These are phyloP conservation scores for Neocallimastix lanati DNA, from an alignment of 192 early-diverging fungal genomes.

Conservation along the genomic window DNA sequence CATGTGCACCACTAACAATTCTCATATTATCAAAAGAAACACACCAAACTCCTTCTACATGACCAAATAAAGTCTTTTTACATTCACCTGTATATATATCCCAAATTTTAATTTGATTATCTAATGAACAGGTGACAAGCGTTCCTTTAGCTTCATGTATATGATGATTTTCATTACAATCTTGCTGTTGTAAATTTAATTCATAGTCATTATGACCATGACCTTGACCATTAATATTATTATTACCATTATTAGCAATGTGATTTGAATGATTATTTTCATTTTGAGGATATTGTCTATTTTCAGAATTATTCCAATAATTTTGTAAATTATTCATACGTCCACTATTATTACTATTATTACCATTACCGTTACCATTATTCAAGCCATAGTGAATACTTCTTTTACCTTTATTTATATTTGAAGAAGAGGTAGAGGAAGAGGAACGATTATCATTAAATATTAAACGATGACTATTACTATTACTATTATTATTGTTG, in stretches of 20 bases:
- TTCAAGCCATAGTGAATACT: no score
- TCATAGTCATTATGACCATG: no score
- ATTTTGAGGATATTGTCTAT: no score
- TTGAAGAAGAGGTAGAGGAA: neutral
- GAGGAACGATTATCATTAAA: neutral
- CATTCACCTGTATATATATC: constrained; percentile 60
- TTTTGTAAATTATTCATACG: no score
- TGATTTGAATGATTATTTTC: no score
- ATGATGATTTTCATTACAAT: constrained; percentile 26
- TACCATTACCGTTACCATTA: no score
- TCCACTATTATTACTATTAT: no score
- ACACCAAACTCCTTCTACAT: constrained; percentile 62
- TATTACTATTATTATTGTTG: neutral
- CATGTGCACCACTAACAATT: constrained; percentile 45
- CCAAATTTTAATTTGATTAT: constrained; percentile 85
- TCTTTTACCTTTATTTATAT: no score
- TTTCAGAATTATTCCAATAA: no score
- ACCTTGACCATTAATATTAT: no score
- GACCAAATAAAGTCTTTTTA: constrained; percentile 58
- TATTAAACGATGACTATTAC: neutral
- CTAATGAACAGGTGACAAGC: constrained; percentile 66
- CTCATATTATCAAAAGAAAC: constrained; percentile 62
- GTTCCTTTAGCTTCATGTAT: constrained; percentile 34
- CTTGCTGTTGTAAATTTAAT: constrained; percentile 3
- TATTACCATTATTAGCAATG: no score